Conservation (phyloP, 2,329 filamentous ascomycete species). For the Cercospora brassicicola region DNA sequence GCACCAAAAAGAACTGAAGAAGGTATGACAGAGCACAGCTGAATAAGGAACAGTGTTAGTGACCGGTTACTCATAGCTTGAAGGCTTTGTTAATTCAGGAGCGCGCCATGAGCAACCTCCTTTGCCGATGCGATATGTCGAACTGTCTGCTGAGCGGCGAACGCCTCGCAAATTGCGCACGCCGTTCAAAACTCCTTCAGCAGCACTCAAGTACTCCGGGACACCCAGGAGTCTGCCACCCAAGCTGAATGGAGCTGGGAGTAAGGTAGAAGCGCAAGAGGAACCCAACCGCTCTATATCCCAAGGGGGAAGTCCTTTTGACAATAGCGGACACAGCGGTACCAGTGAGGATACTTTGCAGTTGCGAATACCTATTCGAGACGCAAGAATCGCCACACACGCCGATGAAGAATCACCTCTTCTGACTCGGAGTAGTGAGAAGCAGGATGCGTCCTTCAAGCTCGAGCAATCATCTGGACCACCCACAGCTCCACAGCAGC, state of each 20-base stretch:
- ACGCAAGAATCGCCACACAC: background rate
- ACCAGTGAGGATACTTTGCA: slow-evolving; percentile 1
- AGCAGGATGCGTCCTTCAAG: background rate
- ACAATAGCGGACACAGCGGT: background rate
- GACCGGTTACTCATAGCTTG: slow-evolving; percentile 26
- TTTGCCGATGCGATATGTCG: slow-evolving; percentile 10
- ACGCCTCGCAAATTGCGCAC: slow-evolving; percentile 31
- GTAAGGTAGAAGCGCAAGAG: background rate
- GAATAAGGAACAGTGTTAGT: background rate
- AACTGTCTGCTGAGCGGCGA: slow-evolving; percentile 27
- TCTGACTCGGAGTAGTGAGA: background rate
- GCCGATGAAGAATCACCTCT: background rate
- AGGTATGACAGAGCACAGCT: slow-evolving; percentile 15
- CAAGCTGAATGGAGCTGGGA: slow-evolving; percentile 12
- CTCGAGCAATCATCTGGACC: background rate
- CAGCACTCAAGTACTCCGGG: background rate
- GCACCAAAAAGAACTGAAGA: slow-evolving; percentile 11
- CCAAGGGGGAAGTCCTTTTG: background rate
- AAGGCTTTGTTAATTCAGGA: slow-evolving; percentile 16
- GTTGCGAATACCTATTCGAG: background rate
- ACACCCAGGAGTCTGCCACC: slow-evolving; percentile 1
- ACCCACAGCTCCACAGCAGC: background rate
- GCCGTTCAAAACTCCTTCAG: slow-evolving; percentile 1
- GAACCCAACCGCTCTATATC: background rate
- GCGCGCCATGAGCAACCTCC: slow-evolving; percentile 1